Evolutionary conservation across 257 asterid genomes (phyloP).

Genomic region (Solanum verrucosum): DNA sequence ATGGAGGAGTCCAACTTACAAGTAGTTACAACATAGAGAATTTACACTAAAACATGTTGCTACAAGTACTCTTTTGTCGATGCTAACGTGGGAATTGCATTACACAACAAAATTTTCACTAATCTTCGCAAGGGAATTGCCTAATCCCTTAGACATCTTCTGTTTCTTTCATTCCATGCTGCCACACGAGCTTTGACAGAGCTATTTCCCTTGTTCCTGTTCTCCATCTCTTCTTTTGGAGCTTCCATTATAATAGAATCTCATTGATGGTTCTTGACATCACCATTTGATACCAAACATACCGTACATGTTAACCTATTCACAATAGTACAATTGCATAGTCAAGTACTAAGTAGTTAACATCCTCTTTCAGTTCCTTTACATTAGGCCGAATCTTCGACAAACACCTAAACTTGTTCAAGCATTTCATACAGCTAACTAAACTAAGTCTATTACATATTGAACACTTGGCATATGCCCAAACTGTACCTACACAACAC

Average conservation of each 20-base stretch:
- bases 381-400: neutral
- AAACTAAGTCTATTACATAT: neutral
- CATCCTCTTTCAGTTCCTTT: neutral
- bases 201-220: neutral
- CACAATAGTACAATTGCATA: neutral
- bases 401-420: neutral
- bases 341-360: neutral
- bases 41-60: neutral
- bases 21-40: neutral
- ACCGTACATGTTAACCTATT: neutral
- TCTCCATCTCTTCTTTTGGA: neutral
- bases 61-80: neutral
- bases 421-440: neutral
- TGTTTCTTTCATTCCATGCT: neutral
- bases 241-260: neutral
- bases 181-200: neutral
- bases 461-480: neutral
- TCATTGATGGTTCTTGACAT: neutral
- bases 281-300: neutral
- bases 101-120: neutral
- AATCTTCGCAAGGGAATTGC: neutral
- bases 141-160: neutral
- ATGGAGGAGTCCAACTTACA: neutral
- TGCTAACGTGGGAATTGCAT: neutral
- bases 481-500: neutral